Conservation (phyloP, 1,284 basidiomycete species). For the Tilletiopsis washingtonensis region DNA sequence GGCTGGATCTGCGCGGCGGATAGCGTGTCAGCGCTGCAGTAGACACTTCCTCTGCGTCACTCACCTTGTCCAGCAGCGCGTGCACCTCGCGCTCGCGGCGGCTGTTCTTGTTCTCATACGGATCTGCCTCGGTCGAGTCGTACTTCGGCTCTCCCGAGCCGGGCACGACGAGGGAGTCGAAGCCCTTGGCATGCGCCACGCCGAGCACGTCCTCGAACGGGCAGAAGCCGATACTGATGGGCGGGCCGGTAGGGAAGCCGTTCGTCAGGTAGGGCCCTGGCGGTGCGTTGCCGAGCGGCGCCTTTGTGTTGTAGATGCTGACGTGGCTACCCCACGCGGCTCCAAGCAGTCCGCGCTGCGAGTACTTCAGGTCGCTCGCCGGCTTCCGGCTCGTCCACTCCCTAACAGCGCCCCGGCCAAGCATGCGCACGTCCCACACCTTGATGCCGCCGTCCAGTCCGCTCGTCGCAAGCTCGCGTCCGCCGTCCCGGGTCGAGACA, state of each 20-base stretch:
- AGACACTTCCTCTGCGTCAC: not conserved
- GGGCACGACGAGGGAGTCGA: slow-evolving; percentile 79
- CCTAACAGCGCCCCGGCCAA: slow-evolving; percentile 69
- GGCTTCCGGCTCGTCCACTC: slow-evolving; percentile 64
- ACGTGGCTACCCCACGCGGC: slow-evolving; percentile 69
- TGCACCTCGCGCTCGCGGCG: slow-evolving; percentile 86
- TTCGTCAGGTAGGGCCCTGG: slow-evolving; percentile 52
- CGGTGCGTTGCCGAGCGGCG: slow-evolving; percentile 41
- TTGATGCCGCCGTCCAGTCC: slow-evolving; percentile 85
- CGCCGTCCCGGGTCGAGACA: slow-evolving; percentile 65
- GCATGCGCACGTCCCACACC: slow-evolving; percentile 90
- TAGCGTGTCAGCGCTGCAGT: not conserved
- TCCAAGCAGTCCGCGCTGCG: slow-evolving; percentile 70
- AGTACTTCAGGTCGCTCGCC: slow-evolving; percentile 49
- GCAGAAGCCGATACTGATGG: slow-evolving; percentile 61
- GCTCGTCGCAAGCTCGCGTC: slow-evolving; percentile 81
- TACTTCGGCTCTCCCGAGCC: slow-evolving; percentile 91
- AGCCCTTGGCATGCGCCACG: slow-evolving; percentile 61
- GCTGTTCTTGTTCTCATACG: slow-evolving; percentile 76
- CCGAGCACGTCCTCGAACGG: slow-evolving; percentile 89
- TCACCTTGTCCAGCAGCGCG: slow-evolving; percentile 81
- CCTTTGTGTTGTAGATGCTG: slow-evolving; percentile 56
- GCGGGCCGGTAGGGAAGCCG: slow-evolving; percentile 52
- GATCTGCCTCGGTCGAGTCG: slow-evolving; percentile 86
- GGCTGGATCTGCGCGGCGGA: slow-evolving; percentile 53